Evolutionary conservation across 805 yeast species (phyloP), one percentile per base, ranked within the genome.

Genomic region (Lachancea dasiensis): DNA sequence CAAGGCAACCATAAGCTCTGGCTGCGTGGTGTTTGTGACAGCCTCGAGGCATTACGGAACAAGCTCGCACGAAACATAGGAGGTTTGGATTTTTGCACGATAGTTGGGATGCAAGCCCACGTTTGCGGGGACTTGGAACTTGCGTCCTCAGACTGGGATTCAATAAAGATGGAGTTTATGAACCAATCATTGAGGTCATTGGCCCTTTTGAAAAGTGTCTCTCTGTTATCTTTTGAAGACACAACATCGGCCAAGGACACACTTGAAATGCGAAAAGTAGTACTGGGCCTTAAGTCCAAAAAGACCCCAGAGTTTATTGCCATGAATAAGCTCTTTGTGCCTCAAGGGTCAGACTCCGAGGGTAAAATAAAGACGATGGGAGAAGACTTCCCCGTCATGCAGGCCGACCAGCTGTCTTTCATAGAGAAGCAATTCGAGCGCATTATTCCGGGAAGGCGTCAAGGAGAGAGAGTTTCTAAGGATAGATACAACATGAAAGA

Each of bases 341-440:
- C 81, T 0, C 39, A 42, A 5, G 77, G 73, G 0, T 62, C 69
- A 61, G 86, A 80, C 44, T 58, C 78, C 3, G 63, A 70, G 65
- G 64, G 65, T 15, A 70, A 75, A 46, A 77, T 80, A 19, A 49
- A 59, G 24, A 57, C 68, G 0, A 34, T 70, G 15, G 53, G 60
- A 36, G 70, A 63, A 4, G 30, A 36, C 0, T 58, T 66, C 14
- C 56, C 63, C n/a, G 54, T 59, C 13, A 49, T 48, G n/a, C 32
- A 37, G 20, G 33, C 36, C 3, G 24, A 28, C 11, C 19, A 24
- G 3, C 29, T 30, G 20, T 11, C 31, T 2, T 36, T 36, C 31
- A 36, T 36, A 22, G 20, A 18, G 4, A 36, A 24, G 13, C 33
- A 21, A 22, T 23, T 24, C 34, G 33, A 29, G 37, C 34, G 25